phyloP scores from a whole-genome alignment of 2,329 filamentous ascomycete genomes.

The Ceratocystis destructans region DNA sequence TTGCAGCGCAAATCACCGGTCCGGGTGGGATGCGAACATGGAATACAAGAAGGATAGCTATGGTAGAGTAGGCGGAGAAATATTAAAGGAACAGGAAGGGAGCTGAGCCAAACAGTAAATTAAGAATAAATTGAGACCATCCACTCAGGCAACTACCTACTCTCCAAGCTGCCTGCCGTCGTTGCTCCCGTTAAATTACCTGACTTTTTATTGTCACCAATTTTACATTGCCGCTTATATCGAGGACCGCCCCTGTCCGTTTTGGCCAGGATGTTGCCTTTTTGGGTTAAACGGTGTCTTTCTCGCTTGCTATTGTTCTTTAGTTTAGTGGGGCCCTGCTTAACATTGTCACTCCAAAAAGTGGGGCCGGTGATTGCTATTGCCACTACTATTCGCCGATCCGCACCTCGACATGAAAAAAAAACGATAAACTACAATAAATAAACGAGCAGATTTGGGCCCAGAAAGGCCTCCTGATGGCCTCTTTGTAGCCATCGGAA shows the following conservation, averaged over 20 bases:
- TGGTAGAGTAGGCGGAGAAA: neutral
- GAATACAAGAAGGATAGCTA: neutral
- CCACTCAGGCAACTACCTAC: neutral
- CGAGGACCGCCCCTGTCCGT: neutral
- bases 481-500: too few species aligned
- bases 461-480: too few species aligned
- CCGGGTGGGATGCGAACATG: too few species aligned
- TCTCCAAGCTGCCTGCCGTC: neutral
- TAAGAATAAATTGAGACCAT: neutral
- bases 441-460: neutral
- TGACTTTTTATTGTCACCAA: neutral
- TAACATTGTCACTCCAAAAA: slow-evolving; percentile 14
- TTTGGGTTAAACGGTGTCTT: slow-evolving; percentile 5
- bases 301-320: slow-evolving; percentile 19
- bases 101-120: neutral
- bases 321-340: slow-evolving; percentile 9
- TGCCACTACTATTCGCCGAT: neutral
- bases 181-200: neutral
- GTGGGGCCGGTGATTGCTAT: slow-evolving; percentile 3
- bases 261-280: neutral
- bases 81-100: neutral
- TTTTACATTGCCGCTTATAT: neutral
- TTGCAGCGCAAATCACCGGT: too few species aligned
- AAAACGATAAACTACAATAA: neutral
- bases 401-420: neutral